Base-by-base conservation (phyloP, 129 eudicot genomes). In the Flaveria trinervia region DNA sequence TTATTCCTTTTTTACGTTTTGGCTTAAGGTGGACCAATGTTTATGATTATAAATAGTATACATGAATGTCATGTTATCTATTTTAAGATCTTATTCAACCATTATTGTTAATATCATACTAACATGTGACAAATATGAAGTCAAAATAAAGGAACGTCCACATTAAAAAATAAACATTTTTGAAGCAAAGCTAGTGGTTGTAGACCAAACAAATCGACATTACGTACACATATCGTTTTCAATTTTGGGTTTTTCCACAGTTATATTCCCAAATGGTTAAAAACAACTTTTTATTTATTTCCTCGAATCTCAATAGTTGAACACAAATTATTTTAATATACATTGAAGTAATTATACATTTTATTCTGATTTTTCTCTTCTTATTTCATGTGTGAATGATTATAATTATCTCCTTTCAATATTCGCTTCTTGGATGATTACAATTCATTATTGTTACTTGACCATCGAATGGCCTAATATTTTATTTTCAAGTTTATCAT, bases 371-470 rank as follows among this genome's bases (percentile, higher is more conserved):
- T 61, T 61, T 61, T 25, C 17, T 11, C 4, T 52, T 52, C n/a
- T 52, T 52, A 41, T 41, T 77, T 43, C 68, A 77, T 57, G 76
- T 68, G 81, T 26, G n/a, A 9, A 52, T 55, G 76, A 44, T 57
- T 79, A 62, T 18, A 77, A 43, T 68, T 67, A 22, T 41, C 46
- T 77, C 16, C 9, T 17, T 72, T 50, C 22, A 50, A 52, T 51
- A 54, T n/a, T 41, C 81, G 45, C 4, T 51, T 50, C 23, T 16
- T n/a, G 14, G 43, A 25, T 72, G 33, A 52, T 52, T 65, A 20
- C 68, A 52, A 80, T 72, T 72, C 57, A 80, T 73, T 65, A 73
- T 73, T 65, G 78, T 45, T 23, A 41, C 30, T 52, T 73, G 68
- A 28, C 76, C 76, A 64, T 25, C 46, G 50, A 36, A 71, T 46